Percentiles rank a stretch among this genome's conserved stretches.
Evolutionary conservation across 768 basidiomycete species (phyloP).

Genomic region (Lepiota brunneoincarnata): DNA sequence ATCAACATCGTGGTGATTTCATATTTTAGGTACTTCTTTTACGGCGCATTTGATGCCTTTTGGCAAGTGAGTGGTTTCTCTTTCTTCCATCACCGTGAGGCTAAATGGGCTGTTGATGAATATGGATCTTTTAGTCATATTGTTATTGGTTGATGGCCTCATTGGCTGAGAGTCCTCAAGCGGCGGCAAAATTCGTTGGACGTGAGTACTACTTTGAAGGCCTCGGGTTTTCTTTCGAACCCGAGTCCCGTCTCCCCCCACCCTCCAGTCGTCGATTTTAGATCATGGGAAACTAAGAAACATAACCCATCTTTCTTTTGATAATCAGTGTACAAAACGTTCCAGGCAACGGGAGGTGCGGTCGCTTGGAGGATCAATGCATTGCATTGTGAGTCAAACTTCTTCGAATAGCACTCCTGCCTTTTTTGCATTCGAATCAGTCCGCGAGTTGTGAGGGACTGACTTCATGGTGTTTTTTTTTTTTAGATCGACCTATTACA

Average conservation of each 20-base stretch:
- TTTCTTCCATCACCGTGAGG: background rate
- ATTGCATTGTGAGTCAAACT: slow-evolving; percentile 19
- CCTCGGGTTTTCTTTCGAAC: too few species aligned
- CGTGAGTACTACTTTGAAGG: slow-evolving; percentile 11
- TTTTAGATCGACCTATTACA: slow-evolving; percentile 20
- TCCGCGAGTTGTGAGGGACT: background rate
- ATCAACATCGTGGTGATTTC: background rate
- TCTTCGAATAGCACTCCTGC: background rate
- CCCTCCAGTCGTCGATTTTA: too few species aligned
- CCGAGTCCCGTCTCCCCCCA: too few species aligned
- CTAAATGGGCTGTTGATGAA: background rate
- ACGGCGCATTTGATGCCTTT: slow-evolving; percentile 27
- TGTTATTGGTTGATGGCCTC: slow-evolving; percentile 30
- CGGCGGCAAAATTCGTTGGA: slow-evolving; percentile 27
- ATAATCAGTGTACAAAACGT: slow-evolving; percentile 24
- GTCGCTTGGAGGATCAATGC: slow-evolving; percentile 29
- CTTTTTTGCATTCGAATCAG: background rate
- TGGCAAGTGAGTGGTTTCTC: slow-evolving; percentile 20
- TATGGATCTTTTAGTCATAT: slow-evolving; percentile 16
- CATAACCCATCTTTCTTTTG: background rate
- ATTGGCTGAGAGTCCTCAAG: slow-evolving; percentile 22
- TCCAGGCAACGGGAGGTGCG: slow-evolving; percentile 27
- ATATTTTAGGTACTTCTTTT: slow-evolving; percentile 24
- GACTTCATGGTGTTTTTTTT: background rate
- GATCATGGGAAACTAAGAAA: background rate